Base-by-base conservation (phyloP, 1,139 yeast species). In the Geotrichum reessii region DNA sequence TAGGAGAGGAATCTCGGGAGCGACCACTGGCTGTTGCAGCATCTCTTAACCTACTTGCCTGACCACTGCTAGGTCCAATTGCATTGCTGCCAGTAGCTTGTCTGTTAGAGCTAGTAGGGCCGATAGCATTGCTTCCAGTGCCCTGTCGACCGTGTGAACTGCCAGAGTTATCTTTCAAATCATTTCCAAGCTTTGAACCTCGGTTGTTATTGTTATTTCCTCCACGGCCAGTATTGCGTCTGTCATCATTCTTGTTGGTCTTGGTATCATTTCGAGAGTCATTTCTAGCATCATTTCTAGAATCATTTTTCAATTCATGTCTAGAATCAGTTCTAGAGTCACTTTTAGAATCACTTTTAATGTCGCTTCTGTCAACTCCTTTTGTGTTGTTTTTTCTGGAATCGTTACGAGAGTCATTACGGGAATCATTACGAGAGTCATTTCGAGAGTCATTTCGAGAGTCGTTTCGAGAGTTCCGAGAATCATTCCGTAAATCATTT, bases 41-140 rank as follows among this genome's bases (percentile, higher is more conserved):
- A 3, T 53, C 56, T 47, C 21, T 47, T 25, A 47, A 17, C 8
- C 56, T 52, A 24, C 28, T 25, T 12, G 55, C 49, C 17, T 42
- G 55, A 14, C 56, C 28, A 4, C 46, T 52, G 24, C 48, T 21
- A 1, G 56, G 56, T 1, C 17, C 27, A 24, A 53, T 46, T 3
- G 56, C 51, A 24, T 53, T 53, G 24, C 56, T 53, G 8, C 56
- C 56, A 21, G 56, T 53, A 9, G 37, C 56, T 7, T 50, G n/a
- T 24, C 44, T 37, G 19, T 37, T 37, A 14, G 44, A 37, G n/a
- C 9, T 14, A 19, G 44, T 17, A 37, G 44, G 21, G 7, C 44
- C 44, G n/a, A 37, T 37, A 17, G 44, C 44, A 37, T 37, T 37
- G 44, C 44, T 37, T n/a, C 44, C 44, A 37, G 44, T 37, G 5